Percentiles rank a stretch among this genome's conserved stretches.
These are phyloP conservation scores for Phyllosticta citriasiana DNA, from an alignment of 2,329 filamentous ascomycete genomes.

Conservation along the genomic window DNA sequence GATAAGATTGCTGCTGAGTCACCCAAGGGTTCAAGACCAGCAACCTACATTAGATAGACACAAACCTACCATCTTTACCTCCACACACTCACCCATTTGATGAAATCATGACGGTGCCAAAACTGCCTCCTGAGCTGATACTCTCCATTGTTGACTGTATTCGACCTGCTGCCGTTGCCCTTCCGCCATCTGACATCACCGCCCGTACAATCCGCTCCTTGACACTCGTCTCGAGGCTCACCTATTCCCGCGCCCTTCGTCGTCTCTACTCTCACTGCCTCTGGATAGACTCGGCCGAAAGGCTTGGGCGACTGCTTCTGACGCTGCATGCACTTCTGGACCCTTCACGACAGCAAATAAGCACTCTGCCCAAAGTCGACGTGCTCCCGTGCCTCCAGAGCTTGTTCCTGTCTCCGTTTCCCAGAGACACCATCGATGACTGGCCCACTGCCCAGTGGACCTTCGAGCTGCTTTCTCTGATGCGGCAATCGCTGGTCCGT, in stretches of 20 bases:
- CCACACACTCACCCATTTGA: background rate
- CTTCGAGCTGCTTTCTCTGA: slow-evolving; percentile 34
- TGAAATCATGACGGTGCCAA: background rate
- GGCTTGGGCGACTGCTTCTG: slow-evolving; percentile 20
- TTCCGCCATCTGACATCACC: slow-evolving; percentile 31
- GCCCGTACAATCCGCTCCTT: slow-evolving; percentile 38
- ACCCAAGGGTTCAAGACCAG: background rate
- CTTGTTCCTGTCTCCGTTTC: slow-evolving; percentile 26
- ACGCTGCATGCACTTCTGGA: slow-evolving; percentile 14
- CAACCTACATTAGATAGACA: too few species aligned
- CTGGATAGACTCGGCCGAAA: slow-evolving; percentile 30
- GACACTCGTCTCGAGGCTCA: slow-evolving; percentile 34
- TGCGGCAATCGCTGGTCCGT: slow-evolving; percentile 32
- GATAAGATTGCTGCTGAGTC: background rate
- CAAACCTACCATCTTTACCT: background rate
- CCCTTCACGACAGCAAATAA: slow-evolving; percentile 10
- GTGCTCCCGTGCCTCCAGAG: slow-evolving; percentile 21
- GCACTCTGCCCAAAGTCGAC: slow-evolving; percentile 3
- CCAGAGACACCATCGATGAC: slow-evolving; percentile 31
- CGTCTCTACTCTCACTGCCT: slow-evolving; percentile 38
- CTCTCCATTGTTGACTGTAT: slow-evolving; percentile 20
- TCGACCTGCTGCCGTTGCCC: slow-evolving; percentile 13
- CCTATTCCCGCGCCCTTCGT: slow-evolving; percentile 31
- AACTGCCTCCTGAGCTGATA: slow-evolving; percentile 20
- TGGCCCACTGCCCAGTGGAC: slow-evolving; percentile 32